Evolutionary conservation across 2,329 filamentous ascomycete genomes (phyloP), one percentile per base, ranked within the genome.

Genomic region (Xylaria digitata): DNA sequence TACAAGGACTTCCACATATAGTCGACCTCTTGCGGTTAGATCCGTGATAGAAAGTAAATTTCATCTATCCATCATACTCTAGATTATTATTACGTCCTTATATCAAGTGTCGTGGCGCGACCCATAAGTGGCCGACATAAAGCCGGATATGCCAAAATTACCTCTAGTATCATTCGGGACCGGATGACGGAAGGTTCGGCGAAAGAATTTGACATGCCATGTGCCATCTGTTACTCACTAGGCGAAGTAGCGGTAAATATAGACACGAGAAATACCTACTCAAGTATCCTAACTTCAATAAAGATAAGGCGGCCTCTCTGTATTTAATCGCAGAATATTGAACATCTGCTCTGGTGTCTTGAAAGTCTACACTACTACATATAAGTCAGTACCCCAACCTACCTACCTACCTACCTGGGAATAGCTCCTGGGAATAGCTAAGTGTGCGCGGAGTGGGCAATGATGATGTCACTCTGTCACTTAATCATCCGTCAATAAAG

Each of bases 1-100:
- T 92, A 97, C 84, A 99, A 99, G 85, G 96, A 99, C 78, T 99
- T 97, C 80, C 86, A 84, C 73, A 80, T 92, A 46, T 76, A 73
- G 54, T 34, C n/a, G 8, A 50, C 34, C 53, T n/a, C 50, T 17
- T 13, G n/a, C 6, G n/a, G 40, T 7, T 54, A 54, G 21, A 46
- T 13, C 5, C 4, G 1, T 8, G 46, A 49, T 9, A 45, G 26
- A n/a, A 17, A 40, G 23, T 56, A 60, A 6, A 45, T 53, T 45
- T 43, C 17, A 57, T 56, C 3, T 32, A 64, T 30, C 17, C 23
- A 21, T 37, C 30, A 40, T 53, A 34, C 21, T 40, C 30, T 19
- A 53, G 19, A 40, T 13, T 15, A 40, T 40, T 34, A 15, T 48
- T 52, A 32, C 19, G 46, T 57, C 30, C 40, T 52, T 40, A 59